Evolutionary conservation across 768 basidiomycete genomes (phyloP).

Genomic region (Psilocybe tampanensis): DNA sequence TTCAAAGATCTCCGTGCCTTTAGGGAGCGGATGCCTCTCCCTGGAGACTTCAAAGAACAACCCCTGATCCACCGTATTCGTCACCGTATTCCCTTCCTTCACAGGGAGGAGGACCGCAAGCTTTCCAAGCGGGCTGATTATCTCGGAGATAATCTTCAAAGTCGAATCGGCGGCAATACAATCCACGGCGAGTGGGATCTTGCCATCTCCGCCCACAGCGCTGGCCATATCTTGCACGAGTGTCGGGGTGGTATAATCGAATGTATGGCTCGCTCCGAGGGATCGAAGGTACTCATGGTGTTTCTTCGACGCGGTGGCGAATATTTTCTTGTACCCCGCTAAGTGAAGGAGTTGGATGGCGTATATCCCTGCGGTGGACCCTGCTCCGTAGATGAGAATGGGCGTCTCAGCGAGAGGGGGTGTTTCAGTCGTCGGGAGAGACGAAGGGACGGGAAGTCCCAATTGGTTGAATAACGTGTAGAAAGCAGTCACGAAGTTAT

Average conservation of each 20-base stretch:
- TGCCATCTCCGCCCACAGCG: no score
- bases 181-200: slow-evolving; percentile 37
- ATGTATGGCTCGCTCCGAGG: no score
- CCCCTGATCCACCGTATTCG: slow-evolving; percentile 26
- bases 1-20: slow-evolving; percentile 35
- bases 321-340: slow-evolving; percentile 43
- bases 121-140: slow-evolving; percentile 37
- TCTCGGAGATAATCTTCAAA: slow-evolving; percentile 36
- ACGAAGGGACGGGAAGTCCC: no score
- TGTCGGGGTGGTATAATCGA: slow-evolving; percentile 38
- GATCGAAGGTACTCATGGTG: no score
- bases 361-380: no score
- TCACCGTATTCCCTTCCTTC: slow-evolving; percentile 43
- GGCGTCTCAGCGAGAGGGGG: slow-evolving; percentile 34
- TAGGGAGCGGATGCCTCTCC: slow-evolving; percentile 38
- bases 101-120: slow-evolving; percentile 50
- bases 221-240: slow-evolving; percentile 38
- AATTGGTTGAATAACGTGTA: no score
- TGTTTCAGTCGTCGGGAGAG: slow-evolving; percentile 29
- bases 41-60: slow-evolving; percentile 36
- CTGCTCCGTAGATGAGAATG: no score
- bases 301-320: slow-evolving; percentile 44
- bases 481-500: no score
- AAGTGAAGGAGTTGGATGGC: slow-evolving; percentile 39
- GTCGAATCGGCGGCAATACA: no score